Base-by-base conservation (phyloP, 768 basidiomycete species). In the Termitomyces sp. region DNA sequence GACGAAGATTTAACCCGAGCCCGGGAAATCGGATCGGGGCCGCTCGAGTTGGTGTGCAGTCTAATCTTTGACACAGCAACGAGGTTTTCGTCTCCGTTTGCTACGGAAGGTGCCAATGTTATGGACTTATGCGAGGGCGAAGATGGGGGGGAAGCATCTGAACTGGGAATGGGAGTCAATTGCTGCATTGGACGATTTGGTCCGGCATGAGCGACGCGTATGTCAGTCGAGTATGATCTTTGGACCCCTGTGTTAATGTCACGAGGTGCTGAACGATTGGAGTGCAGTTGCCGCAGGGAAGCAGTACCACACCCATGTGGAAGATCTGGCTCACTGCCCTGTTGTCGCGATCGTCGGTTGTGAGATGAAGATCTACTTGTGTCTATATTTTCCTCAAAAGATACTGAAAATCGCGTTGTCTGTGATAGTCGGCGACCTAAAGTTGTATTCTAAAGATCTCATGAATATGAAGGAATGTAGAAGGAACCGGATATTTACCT, bases 351-450 rank as follows among this genome's bases (percentile, higher is more conserved):
- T 40, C 73, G 73, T 59, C 76, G 75, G 48, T 53, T 52, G 13
- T n/a, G 40, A 62, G 72, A 64, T 13, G 37, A 62, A 8, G 63
- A 56, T 49, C 64, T 63, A 33, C 59, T 63, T 12, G 46, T n/a
- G 44, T 63, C 53, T 32, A 51, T 34, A 39, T 36, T 54, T 49
- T 60, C 50, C 14, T 64, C 66, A 32, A 75, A 70, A 22, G 73
- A 64, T 65, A 73, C 74, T 9, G 78, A 74, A 55, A 79, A 74
- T 40, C 78, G 74, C 13, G 80, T 79, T 7, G 78, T 78, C 61
- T 79, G 82, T 22, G 89, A 91, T 53, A 91, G 74, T 51, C 89
- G 79, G 34, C 89, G 85, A 45, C 86, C 86, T 5, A 89, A 76
- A 0, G 89, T 81, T 10, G 87, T 89, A 68, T 89, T 88, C 88